These are phyloP conservation scores for Mycena rosella DNA, from an alignment of 768 basidiomycete species.

Conservation along the genomic window DNA sequence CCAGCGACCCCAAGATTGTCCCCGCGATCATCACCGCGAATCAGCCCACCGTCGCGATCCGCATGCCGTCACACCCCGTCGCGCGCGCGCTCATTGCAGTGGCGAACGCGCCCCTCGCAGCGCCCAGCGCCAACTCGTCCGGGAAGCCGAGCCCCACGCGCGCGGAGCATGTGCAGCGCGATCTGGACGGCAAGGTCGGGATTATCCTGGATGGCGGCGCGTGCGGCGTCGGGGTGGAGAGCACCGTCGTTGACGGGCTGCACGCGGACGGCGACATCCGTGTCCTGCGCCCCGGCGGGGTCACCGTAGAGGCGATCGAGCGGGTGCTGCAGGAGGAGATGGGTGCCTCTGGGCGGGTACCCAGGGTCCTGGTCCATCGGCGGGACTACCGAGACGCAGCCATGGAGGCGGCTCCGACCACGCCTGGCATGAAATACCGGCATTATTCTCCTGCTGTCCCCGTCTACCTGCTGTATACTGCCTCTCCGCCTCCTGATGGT, in stretches of 20 bases:
- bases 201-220: constrained; percentile 94
- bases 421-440: constrained; percentile 99
- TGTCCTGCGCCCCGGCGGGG: constrained; percentile 90
- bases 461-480: constrained; percentile 77
- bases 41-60: constrained; percentile 86
- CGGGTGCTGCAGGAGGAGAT: constrained; percentile 61
- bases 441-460: constrained; percentile 96
- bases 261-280: constrained; percentile 81
- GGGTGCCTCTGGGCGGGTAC: constrained; percentile 48
- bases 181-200: constrained; percentile 79
- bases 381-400: constrained; percentile 79
- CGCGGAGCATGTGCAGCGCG: constrained; percentile 85
- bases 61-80: constrained; percentile 95
- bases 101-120: constrained; percentile 83
- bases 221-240: constrained; percentile 93
- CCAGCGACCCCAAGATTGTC: constrained; percentile 69
- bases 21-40: constrained; percentile 84
- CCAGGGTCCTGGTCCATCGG: constrained; percentile 80
- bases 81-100: constrained; percentile 89
- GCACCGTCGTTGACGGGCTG: constrained; percentile 94
- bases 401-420: constrained; percentile 88
- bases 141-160: constrained; percentile 95
- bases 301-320: constrained; percentile 91
- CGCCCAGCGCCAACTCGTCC: constrained; percentile 95
- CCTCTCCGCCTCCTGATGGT: constrained; percentile 55